Base-by-base conservation (phyloP, 257 asterid species). In the Salvia rosmarinus region DNA sequence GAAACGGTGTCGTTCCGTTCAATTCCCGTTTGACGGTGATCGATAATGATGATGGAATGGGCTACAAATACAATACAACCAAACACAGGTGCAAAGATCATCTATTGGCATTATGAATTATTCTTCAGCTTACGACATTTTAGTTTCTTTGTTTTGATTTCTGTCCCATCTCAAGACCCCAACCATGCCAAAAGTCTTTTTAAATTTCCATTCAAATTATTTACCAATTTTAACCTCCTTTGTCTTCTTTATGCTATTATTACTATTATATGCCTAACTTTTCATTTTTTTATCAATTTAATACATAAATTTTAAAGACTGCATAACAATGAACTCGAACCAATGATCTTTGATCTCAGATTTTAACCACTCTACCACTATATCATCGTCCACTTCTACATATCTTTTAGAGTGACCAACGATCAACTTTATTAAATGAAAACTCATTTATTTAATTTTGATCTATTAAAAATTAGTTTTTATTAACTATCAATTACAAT, bases 11-110 rank as follows among this genome's bases (percentile, higher is more conserved):
- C 66, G 66, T 61, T 61, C 1, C 34, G 4, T 17, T 19, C 0
- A 32, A 32, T 32, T 32, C 37, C 37, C 46, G 6, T 34, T 32
- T 32, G 43, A 58, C 14, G 64, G 13, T 13, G 42, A 57, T 46
- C 8, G 4, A 46, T 14, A 16, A 4, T 11, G 51, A 44, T 57
- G 43, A 57, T 57, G 64, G 64, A n/a, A 57, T 57, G 64, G 64
- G 62, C 37, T 55, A 25, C 16, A 13, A 23, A 17, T 42, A 42
- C 17, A 12, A 2, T 11, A 8, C 23, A 50, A 8, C 28, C 57
- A 7, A 50, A 50, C 57, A 50, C 10, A 50, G 4, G 13, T 4
- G 6, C 20, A 28, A 28, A 12, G 17, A 57, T 57, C 11, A 34
- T 59, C 46, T 32, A 17, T 59, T 32, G 46, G 46, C 46, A 2